phyloP scores from a whole-genome alignment of 1,139 yeast species.

The Pichia sp. region DNA sequence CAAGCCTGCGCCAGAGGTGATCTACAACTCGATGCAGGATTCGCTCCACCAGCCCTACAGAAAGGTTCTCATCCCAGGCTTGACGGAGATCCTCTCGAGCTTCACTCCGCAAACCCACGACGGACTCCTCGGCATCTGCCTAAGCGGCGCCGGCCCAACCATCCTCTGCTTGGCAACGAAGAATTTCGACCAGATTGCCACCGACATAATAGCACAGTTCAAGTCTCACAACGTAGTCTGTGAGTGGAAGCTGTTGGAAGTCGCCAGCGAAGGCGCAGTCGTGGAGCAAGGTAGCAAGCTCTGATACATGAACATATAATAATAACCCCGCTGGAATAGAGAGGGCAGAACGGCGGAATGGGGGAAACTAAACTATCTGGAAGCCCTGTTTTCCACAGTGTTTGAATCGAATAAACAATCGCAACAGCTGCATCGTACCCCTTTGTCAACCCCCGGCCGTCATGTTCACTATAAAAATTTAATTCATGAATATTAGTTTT shows the following conservation, averaged over 20 bases:
- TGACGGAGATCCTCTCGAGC: slow-evolving; percentile 71
- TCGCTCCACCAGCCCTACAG: slow-evolving; percentile 95
- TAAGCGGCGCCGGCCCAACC: slow-evolving; percentile 98
- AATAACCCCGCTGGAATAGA: too few relatives aligned
- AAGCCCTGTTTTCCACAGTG: neutral
- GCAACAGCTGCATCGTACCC: neutral
- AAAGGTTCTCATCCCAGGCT: slow-evolving; percentile 84
- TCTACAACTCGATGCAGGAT: slow-evolving; percentile 95
- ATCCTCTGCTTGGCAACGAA: slow-evolving; percentile 89
- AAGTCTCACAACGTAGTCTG: slow-evolving; percentile 64
- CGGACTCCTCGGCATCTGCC: slow-evolving; percentile 88
- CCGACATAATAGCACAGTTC: slow-evolving; percentile 67
- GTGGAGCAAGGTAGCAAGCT: slow-evolving; percentile 33
- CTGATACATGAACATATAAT: slow-evolving; percentile 7
- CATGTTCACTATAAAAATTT: slow-evolving; percentile 11
- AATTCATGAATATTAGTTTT: slow-evolving; percentile 17
- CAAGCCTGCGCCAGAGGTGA: slow-evolving; percentile 76
- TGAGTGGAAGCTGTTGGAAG: slow-evolving; percentile 75
- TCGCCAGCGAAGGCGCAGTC: slow-evolving; percentile 83
- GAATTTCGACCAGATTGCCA: slow-evolving; percentile 80
- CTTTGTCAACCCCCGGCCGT: neutral
- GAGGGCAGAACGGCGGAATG: too few relatives aligned
- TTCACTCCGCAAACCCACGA: slow-evolving; percentile 79
- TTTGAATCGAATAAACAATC: slow-evolving; percentile 7
- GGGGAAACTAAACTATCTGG: neutral